Evolutionary conservation across 2,329 filamentous ascomycete genomes (phyloP).

Genomic region (Epichloe bromicola): DNA sequence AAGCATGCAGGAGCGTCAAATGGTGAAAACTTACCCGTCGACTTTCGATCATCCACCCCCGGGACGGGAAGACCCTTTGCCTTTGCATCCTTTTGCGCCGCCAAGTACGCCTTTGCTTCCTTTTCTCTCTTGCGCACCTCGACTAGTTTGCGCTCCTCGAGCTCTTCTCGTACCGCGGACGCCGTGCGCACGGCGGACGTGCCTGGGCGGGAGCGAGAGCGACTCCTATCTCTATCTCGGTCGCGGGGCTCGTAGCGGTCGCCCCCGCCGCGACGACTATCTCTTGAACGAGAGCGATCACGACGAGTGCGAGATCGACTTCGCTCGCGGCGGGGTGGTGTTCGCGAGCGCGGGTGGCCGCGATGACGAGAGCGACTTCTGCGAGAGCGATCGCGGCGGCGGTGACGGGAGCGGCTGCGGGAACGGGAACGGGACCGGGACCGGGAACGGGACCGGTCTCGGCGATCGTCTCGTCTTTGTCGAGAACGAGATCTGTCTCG

Average conservation of each 20-base stretch:
- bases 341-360: constrained; percentile 18
- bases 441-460: constrained; percentile 11
- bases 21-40: not conserved
- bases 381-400: constrained; percentile 19
- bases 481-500: constrained; percentile 30
- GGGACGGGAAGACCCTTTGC: constrained; percentile 45
- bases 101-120: constrained; percentile 51
- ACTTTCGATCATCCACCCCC: constrained; percentile 40
- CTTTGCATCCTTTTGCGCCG: constrained; percentile 46
- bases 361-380: constrained; percentile 22
- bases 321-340: constrained; percentile 20
- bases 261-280: constrained; percentile 11
- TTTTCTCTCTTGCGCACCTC: constrained; percentile 49
- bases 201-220: constrained; percentile 29
- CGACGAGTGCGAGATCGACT: constrained; percentile 10
- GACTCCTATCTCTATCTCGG: constrained; percentile 22
- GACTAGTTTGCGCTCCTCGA: constrained; percentile 46
- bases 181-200: constrained; percentile 25
- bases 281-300: constrained; percentile 12
- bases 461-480: constrained; percentile 18
- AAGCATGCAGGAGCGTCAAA: no score
- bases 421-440: not conserved
- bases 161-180: constrained; percentile 30
- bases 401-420: constrained; percentile 20
- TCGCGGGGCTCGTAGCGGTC: constrained; percentile 9